These are phyloP conservation scores for Fraxinus platypoda DNA, from an alignment of 305 asterid species.

Conservation along the genomic window DNA sequence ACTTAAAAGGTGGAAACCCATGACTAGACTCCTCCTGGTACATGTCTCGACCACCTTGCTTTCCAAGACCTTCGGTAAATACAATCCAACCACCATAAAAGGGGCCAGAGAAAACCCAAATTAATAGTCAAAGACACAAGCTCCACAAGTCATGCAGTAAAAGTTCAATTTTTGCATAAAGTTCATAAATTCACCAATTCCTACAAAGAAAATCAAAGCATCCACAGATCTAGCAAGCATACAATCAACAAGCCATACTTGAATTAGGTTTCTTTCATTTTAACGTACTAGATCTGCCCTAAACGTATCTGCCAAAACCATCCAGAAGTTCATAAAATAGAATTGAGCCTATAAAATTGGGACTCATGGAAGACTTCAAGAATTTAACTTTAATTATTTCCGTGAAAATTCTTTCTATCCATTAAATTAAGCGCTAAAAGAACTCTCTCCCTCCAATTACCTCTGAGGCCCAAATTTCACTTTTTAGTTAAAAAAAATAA, in stretches of 20 bases:
- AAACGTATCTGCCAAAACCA: constrained; percentile 20
- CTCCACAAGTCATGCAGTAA: not conserved
- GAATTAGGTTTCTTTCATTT: not conserved
- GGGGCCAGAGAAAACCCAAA: constrained; percentile 23
- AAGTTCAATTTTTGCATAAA: not conserved
- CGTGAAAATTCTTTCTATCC: not conserved
- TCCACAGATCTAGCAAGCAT: constrained; percentile 29
- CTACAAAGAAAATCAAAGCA: constrained; percentile 2
- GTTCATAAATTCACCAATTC: not conserved
- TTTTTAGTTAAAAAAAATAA: constrained; percentile 6
- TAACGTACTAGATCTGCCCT: constrained; percentile 54
- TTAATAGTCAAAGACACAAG: constrained; percentile 12
- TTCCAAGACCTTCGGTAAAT: constrained; percentile 81
- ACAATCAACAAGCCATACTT: not conserved
- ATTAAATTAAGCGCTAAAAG: constrained; percentile 12
- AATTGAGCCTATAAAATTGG: constrained; percentile 11
- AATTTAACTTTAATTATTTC: constrained; percentile 12
- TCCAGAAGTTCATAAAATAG: not conserved
- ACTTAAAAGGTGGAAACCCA: constrained; percentile 59
- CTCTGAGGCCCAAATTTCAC: not conserved
- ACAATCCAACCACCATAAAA: constrained; percentile 21
- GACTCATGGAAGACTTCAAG: constrained; percentile 5
- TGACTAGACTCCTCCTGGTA: constrained; percentile 68
- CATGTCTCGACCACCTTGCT: constrained; percentile 85
- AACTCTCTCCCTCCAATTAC: not conserved